phyloP scores from a whole-genome alignment of 495 filamentous ascomycete species.

The Penicillium mononematosum region DNA sequence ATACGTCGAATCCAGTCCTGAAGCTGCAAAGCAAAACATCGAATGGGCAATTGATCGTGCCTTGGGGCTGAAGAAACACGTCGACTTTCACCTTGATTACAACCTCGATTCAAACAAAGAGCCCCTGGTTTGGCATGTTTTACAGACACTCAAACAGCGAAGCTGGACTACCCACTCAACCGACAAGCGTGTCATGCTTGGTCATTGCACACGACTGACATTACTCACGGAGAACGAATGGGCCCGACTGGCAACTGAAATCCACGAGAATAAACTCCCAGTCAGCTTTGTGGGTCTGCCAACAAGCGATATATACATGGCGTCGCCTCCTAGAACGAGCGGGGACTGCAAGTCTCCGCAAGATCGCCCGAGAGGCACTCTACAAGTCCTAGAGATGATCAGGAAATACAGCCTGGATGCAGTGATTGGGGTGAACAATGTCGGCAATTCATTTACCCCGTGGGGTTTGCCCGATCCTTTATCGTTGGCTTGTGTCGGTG shows the following conservation, averaged over 20 bases:
- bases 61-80: conserved; percentile 48
- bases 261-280: conserved; percentile 49
- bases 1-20: conserved; percentile 61
- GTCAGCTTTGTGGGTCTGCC: conserved; percentile 70
- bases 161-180: conserved; percentile 43
- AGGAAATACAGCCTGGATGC: conserved; percentile 56
- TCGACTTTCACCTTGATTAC: conserved; percentile 78
- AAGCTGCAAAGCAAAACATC: conserved; percentile 56
- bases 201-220: conserved; percentile 69
- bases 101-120: conserved; percentile 51
- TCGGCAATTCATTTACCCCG: conserved; percentile 77
- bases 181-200: conserved; percentile 57
- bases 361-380: conserved; percentile 52
- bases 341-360: conserved; percentile 20
- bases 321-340: conserved; percentile 44
- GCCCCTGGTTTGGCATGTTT: conserved; percentile 52
- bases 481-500: conserved; percentile 58
- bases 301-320: conserved; percentile 75
- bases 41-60: conserved; percentile 59
- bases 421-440: conserved; percentile 70
- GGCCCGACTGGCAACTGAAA: conserved; percentile 43
- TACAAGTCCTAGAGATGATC: conserved; percentile 64
- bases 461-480: conserved; percentile 72
- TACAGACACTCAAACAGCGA: conserved; percentile 46
- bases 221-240: conserved; percentile 53